Percentiles rank a stretch among this genome's conserved stretches.
These are phyloP conservation scores for Irpex sp. DNA, from an alignment of 1,284 basidiomycete species.

Conservation along the genomic window DNA sequence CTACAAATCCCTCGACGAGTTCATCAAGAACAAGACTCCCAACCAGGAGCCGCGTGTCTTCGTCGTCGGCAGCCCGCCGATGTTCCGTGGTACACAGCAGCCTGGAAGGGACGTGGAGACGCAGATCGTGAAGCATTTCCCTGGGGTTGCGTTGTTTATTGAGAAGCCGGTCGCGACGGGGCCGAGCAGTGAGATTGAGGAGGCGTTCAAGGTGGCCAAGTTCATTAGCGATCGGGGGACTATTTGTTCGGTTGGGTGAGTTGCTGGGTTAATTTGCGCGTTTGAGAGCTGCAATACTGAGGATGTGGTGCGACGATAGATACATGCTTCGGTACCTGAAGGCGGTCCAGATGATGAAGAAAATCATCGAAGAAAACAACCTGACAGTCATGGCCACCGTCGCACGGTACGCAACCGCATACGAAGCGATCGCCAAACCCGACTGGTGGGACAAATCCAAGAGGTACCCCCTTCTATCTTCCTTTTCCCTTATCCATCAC, in stretches of 20 bases:
- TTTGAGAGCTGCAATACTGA: not conserved
- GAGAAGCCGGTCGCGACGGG: constrained; percentile 95
- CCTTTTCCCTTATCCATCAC: constrained; percentile 35
- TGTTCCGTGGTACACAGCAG: constrained; percentile 82
- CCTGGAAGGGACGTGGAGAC: constrained; percentile 87
- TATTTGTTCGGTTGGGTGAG: constrained; percentile 87
- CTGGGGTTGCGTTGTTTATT: constrained; percentile 87
- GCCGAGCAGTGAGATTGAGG: constrained; percentile 62
- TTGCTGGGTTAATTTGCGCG: constrained; percentile 1
- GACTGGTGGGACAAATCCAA: constrained; percentile 99
- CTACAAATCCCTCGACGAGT: constrained; percentile 88
- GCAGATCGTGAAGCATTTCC: constrained; percentile 88
- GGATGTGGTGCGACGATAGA: constrained; percentile 29
- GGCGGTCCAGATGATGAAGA: constrained; percentile 97
- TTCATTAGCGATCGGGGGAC: constrained; percentile 66
- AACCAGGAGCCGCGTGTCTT: constrained; percentile 69
- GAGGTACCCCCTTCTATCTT: constrained; percentile 73
- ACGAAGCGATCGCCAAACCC: constrained; percentile 84
- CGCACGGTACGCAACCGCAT: constrained; percentile 94
- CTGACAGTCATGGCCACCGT: constrained; percentile 97
- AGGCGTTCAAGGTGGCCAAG: constrained; percentile 67
- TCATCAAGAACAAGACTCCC: constrained; percentile 65
- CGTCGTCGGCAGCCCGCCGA: constrained; percentile 90
- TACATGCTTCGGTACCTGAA: constrained; percentile 93
- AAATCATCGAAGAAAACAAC: constrained; percentile 92